These are phyloP conservation scores for Coemansia sp. DNA, from an alignment of 192 early-diverging fungal species.

Conservation along the genomic window DNA sequence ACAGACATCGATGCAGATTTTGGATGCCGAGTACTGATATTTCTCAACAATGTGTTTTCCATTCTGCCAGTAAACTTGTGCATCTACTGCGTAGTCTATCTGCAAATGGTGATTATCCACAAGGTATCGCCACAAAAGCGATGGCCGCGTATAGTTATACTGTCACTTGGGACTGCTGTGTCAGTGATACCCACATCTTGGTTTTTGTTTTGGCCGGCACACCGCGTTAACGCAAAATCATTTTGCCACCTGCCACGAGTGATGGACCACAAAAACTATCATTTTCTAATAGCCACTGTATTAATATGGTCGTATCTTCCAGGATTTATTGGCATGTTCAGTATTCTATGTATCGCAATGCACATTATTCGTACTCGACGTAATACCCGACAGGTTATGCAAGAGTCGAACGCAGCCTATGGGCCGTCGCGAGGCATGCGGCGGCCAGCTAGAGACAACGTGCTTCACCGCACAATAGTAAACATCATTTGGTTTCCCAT, in stretches of 20 bases:
- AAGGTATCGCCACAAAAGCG: constrained; percentile 23
- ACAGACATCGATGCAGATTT: constrained; percentile 6
- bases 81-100: constrained; percentile 37
- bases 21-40: constrained; percentile 27
- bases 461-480: constrained; percentile 25
- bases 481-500: constrained; percentile 45
- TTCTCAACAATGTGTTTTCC: constrained; percentile 15
- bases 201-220: constrained; percentile 16
- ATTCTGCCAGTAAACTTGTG: constrained; percentile 22
- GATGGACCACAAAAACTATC: constrained; percentile 6
- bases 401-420: constrained; percentile 6
- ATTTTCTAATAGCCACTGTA: constrained; percentile 9
- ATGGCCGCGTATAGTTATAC: constrained; percentile 18
- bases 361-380: constrained; percentile 25
- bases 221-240: not conserved
- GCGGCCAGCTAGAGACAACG: constrained; percentile 5
- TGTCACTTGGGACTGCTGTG: constrained; percentile 10
- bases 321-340: constrained; percentile 28
- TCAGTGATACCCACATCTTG: constrained; percentile 19
- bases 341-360: constrained; percentile 6
- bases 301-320: constrained; percentile 30
- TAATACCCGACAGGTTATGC: constrained; percentile 6
- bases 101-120: constrained; percentile 41
- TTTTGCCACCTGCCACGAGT: constrained; percentile 9
- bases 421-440: not conserved